These are phyloP conservation scores for Ogataea ramenticola DNA, from an alignment of 805 yeast genomes.

Conservation along the genomic window DNA sequence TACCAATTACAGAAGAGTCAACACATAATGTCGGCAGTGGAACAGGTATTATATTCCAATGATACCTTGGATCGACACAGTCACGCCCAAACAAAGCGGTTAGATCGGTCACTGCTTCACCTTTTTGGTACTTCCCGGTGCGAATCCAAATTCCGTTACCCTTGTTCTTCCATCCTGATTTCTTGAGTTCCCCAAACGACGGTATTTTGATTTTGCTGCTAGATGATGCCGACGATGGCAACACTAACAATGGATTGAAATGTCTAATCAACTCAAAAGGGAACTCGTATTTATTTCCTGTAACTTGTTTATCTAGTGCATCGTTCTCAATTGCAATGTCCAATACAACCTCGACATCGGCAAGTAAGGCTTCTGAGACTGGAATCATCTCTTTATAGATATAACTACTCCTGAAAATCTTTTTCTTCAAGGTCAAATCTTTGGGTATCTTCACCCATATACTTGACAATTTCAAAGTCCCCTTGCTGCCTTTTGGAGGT, in stretches of 20 bases:
- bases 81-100: slow-evolving; percentile 69
- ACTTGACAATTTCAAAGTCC: not conserved
- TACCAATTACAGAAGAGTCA: not conserved
- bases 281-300: not conserved
- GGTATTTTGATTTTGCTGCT: slow-evolving; percentile 6
- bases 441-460: slow-evolving; percentile 15
- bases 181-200: slow-evolving; percentile 22
- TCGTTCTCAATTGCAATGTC: slow-evolving; percentile 10
- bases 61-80: slow-evolving; percentile 69
- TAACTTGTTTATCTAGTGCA: slow-evolving; percentile 5
- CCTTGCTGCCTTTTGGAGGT: not conserved
- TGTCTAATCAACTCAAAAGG: slow-evolving; percentile 6
- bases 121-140: slow-evolving; percentile 32
- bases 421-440: slow-evolving; percentile 11
- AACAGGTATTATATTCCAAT: slow-evolving; percentile 42
- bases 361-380: slow-evolving; percentile 2
- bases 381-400: slow-evolving; percentile 10
- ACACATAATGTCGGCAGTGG: slow-evolving; percentile 11
- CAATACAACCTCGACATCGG: slow-evolving; percentile 1
- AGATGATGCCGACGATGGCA: not conserved
- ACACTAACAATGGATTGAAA: not conserved
- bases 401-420: slow-evolving; percentile 7
- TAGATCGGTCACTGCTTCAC: slow-evolving; percentile 43
- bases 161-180: slow-evolving; percentile 39
- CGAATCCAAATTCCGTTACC: slow-evolving; percentile 55